Evolutionary conservation across 805 yeast species (phyloP).

Genomic region (Candida piceae): DNA sequence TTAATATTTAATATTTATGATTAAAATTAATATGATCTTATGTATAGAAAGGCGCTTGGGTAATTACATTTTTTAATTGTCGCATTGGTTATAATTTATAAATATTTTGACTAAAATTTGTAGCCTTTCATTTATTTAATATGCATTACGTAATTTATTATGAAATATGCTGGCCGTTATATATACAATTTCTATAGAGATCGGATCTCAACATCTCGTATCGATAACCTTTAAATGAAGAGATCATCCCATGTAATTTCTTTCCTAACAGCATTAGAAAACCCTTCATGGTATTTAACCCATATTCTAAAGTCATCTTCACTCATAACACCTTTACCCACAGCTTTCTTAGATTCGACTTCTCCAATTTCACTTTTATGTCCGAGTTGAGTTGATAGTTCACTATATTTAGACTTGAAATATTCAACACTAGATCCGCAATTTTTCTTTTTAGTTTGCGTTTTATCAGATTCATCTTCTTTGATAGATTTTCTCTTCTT

Average conservation of each 20-base stretch:
- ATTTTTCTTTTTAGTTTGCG: conserved; percentile 8
- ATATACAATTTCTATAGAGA: too few relatives aligned
- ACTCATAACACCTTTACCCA: conserved; percentile 12
- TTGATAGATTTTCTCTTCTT: conserved; percentile 6
- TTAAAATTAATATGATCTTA: too few relatives aligned
- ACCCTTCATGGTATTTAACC: conserved; percentile 93
- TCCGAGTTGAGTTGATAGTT: conserved; percentile 11
- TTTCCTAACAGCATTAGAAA: conserved; percentile 84
- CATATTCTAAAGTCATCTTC: conserved; percentile 45
- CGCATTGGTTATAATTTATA: too few relatives aligned
- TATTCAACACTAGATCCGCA: conserved; percentile 29
- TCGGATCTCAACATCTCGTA: too few relatives aligned
- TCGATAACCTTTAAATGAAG: conserved; percentile 28
- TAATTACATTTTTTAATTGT: too few relatives aligned
- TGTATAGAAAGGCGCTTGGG: too few relatives aligned
- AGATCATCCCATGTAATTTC: conserved; percentile 72
- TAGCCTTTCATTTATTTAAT: too few relatives aligned
- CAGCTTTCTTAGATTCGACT: conserved; percentile 5
- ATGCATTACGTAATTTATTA: too few relatives aligned
- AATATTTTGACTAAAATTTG: too few relatives aligned
- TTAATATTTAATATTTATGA: too few relatives aligned
- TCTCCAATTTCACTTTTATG: conserved; percentile 7
- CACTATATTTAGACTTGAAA: conserved; percentile 39
- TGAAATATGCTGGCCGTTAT: too few relatives aligned
- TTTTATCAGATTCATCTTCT: conserved; percentile 9